Conservation (phyloP, 2,329 filamentous ascomycete species). For the Rugonectria rugulosa region DNA sequence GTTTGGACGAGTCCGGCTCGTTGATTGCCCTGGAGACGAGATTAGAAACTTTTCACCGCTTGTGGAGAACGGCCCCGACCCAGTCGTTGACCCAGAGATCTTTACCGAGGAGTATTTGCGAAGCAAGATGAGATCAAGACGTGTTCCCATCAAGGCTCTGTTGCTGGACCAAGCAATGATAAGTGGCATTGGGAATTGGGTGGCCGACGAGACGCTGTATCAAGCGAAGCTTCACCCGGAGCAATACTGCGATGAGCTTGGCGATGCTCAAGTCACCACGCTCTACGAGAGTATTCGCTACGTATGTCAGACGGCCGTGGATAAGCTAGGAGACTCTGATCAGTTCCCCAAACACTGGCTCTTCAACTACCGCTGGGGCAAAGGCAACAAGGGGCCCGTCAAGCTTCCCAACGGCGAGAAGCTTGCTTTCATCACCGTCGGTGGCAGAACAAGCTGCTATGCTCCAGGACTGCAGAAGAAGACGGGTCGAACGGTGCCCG, state of each 20-base stretch:
- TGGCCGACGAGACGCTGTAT: conserved; percentile 92
- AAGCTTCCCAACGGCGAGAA: conserved; percentile 84
- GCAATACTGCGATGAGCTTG: conserved; percentile 87
- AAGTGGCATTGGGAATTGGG: conserved; percentile 96
- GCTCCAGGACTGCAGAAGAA: conserved; percentile 90
- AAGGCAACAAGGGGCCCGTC: conserved; percentile 77
- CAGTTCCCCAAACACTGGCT: conserved; percentile 89
- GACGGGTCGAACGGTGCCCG: conserved; percentile 53
- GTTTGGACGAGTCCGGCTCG: conserved; percentile 79
- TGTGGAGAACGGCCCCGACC: conserved; percentile 93
- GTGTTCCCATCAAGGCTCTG: conserved; percentile 87
- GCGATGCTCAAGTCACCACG: conserved; percentile 71
- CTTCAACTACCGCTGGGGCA: conserved; percentile 88
- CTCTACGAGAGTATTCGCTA: conserved; percentile 78
- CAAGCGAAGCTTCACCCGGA: conserved; percentile 90
- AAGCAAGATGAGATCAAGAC: conserved; percentile 75
- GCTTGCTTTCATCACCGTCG: conserved; percentile 86
- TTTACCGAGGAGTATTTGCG: conserved; percentile 80
- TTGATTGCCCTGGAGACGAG: conserved; percentile 78
- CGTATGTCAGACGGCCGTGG: conserved; percentile 82
- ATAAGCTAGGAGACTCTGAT: conserved; percentile 80
- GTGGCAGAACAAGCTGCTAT: conserved; percentile 88
- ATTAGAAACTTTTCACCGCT: conserved; percentile 82
- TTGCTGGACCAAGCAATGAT: conserved; percentile 88
- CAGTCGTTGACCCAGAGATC: conserved; percentile 79